Base-by-base conservation (phyloP, 2,329 filamentous ascomycete genomes). In the Orbilia ellipsospora region DNA sequence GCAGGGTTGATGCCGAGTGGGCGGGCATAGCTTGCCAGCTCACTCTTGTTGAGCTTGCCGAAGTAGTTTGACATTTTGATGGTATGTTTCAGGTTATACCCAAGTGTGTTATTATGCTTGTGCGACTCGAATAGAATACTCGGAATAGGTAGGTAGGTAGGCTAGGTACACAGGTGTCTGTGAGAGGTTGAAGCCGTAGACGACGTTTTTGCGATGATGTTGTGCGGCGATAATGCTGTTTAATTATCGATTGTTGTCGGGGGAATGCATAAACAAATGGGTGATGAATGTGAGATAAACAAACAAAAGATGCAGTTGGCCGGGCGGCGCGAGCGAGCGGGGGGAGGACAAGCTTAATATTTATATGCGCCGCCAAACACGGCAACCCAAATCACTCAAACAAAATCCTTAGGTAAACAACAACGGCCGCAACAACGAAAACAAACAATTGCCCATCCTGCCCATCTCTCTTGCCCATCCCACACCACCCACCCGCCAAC, bases 181-280 rank as follows among this genome's bases (percentile, higher is more conserved):
- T 36, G 31, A 36, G 31, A 48, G 6, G 44, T 15, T 48, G 44
- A 48, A 15, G 44, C 16, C 16, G 44, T 15, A 48, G 44, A 48
- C 16, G 44, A 48, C 13, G 44, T 12, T 48, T 15, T 12, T 12
- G 40, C n/a, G 40, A n/a, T 44, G 40, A 44, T 44, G 23, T 23
- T 23, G 23, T 23, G 23, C 23, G 23, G 31, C 31, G 31, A 36
- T 36, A 6, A 36, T 36, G 31, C 2, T 10, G 31, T 36, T 48
- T n/a, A 48, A n/a, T 48, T n/a, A 73, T 73, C 69, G 69, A 73
- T 73, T 73, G 69, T 73, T 73, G 69, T 73, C 69, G 69, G 61
- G 69, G 69, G 28, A 55, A 56, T 20, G 7, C 16, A 26, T 64
- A 54, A 36, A 36, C 31, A 36, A 36, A 36, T 36, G 64, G 36